Evolutionary conservation across 345 rosid species (phyloP), one percentile per base, ranked within the genome.

Genomic region (Populus alba): DNA sequence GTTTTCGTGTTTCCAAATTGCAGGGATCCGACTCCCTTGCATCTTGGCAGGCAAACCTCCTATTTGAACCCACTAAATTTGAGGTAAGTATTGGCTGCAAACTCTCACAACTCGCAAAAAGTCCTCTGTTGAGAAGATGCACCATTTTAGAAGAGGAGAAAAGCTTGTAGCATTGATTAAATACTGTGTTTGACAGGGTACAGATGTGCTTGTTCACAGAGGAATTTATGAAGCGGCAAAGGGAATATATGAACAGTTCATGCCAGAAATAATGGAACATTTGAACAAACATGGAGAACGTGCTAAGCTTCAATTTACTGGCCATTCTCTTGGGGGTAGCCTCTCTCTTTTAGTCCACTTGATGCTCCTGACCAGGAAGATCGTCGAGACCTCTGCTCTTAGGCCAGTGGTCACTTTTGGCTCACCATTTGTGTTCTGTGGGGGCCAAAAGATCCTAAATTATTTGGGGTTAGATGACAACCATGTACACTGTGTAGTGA

Each of bases 181-280:
- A 6, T 66, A 41, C 33, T 45, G 68, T 62, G n/a, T 62, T 20
- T 76, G 66, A 63, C 86, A 95, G 99, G 92, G 78, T 15, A 92
- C 92, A 7, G 92, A 90, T 67, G 95, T 87, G 72, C 84, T 92
- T 75, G 98, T 93, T 77, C 99, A 93, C 74, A 90, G 98, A 86
- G 98, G 99, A 84, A 93, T 95, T 78, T 91, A 95, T 59, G 97
- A 93, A 86, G 99, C 93, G 29, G 98, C 99, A 55, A 95, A 93
- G 83, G 98, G 98, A 71, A 88, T 93, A 76, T 93, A 89, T 72
- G 83, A 89, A 43, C 98, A 88, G 71, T 93, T 92, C 87, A 75
- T 92, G 86, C 96, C 96, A 16, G 92, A 87, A 81, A 91, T 93
- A 68, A 83, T 86, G 25, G 88, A 90, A 41, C 98, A 93, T 80